Evolutionary conservation across 140 eudicot species (phyloP), one percentile per base, ranked within the genome.

Genomic region (Artemisia princeps): DNA sequence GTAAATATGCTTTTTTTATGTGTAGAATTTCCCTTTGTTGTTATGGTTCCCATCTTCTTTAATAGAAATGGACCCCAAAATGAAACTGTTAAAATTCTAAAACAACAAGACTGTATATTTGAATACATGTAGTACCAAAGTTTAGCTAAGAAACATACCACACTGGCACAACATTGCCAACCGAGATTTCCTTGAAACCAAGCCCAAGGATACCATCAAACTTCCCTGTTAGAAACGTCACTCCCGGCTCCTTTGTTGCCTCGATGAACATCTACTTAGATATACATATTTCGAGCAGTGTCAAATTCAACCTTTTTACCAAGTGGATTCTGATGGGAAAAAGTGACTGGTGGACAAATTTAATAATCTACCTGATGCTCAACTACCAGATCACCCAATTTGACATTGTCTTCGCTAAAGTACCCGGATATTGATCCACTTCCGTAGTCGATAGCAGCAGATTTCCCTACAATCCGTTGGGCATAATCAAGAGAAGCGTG

Each of bases 171-270:
- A 78, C 70, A 71, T 78, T 72, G 65, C 85, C 95, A 12, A 86
- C 81, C 2, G 95, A 86, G 45, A 74, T 83, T 76, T 86, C 95
- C 54, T 76, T 72, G 76, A 86, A 86, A 46, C 95, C 95, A 64
- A 86, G 89, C 54, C 95, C 95, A 66, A 86, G 74, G 60, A 86
- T 78, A 23, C 95, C 95, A 73, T 86, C 95, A 78, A 86, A 86
- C 82, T 76, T 83, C 50, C 89, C 95, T 0, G 74, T 82, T 57
- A 86, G 19, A 78, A 86, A 86, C 53, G 85, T 81, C 24, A 74
- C 55, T 60, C 85, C 48, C 2, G 87, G 78, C 77, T 83, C 95
- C 17, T 76, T 69, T 55, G 84, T 83, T 68, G 85, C 95, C 78
- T 86, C 95, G 33, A 81, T 78, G 60, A 86, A 83, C 40, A 76